Base-by-base conservation (phyloP, 2,329 filamentous ascomycete species). In the Immersiporthe knoxdaviesiana region DNA sequence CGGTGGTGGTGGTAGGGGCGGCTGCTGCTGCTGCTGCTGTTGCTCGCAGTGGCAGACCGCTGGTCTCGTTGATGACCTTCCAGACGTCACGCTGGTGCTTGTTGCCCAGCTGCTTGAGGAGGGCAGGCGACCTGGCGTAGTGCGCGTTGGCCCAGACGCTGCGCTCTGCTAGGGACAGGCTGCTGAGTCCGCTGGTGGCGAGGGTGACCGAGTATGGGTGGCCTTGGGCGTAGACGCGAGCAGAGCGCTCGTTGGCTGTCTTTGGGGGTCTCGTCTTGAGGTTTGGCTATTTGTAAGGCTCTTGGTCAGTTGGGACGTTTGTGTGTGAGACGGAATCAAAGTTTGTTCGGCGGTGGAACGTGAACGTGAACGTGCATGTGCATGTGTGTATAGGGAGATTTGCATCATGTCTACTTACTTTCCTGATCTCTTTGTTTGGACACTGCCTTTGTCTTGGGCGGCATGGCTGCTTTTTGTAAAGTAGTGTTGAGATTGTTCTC, bases 21-120 rank as follows among this genome's bases (percentile, higher is more conserved):
- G n/a, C 68, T 32, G 75, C 74, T 37, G 75, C 74, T 66, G 60
- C 21, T 56, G 18, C 67, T 68, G 24, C 84, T 78, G 35, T 8
- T 35, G 79, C 78, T 50, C 86, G 84, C 63, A 84, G 77, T 6
- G 86, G 84, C 18, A 87, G 79, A 5, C 67, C 67, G 68, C 78
- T 81, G 62, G 84, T 81, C 72, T 88, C 87, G 75, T 82, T 82
- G 71, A 87, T 80, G 61, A 81, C 79, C 77, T 86, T 86, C 87
- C 87, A 89, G 75, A 86, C 83, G 73, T 88, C 86, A 74, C 84
- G 83, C 74, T 87, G 83, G 35, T 83, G 77, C 76, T 87, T 87
- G 76, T 81, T 79, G 1, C 76, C 75, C 41, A 77, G 74, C 27
- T 68, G 72, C 54, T 62, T 65, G 50, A 71, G 71, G 77, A 79